Evolutionary conservation across 2,329 filamentous ascomycete genomes (phyloP).

Genomic region (Davidsoniella virescens): DNA sequence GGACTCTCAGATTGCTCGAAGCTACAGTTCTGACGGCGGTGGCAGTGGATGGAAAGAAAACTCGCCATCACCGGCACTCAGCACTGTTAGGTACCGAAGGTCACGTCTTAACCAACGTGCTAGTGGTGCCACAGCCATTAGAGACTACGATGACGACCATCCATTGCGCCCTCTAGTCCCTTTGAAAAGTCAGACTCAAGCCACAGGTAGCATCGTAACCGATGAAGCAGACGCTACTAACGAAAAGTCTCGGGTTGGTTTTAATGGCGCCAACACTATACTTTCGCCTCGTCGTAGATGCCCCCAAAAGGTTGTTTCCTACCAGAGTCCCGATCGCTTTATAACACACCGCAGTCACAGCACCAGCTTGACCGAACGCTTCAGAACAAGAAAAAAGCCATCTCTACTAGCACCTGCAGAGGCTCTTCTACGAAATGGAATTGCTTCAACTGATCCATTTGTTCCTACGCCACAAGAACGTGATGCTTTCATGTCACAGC

Average conservation of each 20-base stretch:
- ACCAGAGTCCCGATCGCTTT: slow-evolving; percentile 9
- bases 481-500: slow-evolving; percentile 1
- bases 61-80: background rate
- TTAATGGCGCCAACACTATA: background rate
- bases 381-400: background rate
- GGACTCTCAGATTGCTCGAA: slow-evolving; percentile 2
- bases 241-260: too few relatives aligned
- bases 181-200: background rate
- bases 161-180: background rate
- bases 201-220: background rate
- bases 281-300: background rate
- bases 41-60: slow-evolving; percentile 10
- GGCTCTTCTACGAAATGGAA: background rate
- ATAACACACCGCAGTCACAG: slow-evolving; percentile 5
- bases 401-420: slow-evolving; percentile 3
- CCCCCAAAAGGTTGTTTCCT: background rate
- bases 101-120: too few relatives aligned
- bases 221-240: too few relatives aligned
- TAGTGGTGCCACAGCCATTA: too few relatives aligned
- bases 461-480: slow-evolving; percentile 7
- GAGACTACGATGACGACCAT: too few relatives aligned
- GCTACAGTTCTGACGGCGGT: slow-evolving; percentile 1
- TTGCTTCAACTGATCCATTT: slow-evolving; percentile 9
- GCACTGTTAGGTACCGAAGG: too few relatives aligned
- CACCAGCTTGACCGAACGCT: slow-evolving; percentile 6